Evolutionary conservation across 2,329 filamentous ascomycete genomes (phyloP), one percentile per base, ranked within the genome.

Genomic region (Diaporthe batatas): DNA sequence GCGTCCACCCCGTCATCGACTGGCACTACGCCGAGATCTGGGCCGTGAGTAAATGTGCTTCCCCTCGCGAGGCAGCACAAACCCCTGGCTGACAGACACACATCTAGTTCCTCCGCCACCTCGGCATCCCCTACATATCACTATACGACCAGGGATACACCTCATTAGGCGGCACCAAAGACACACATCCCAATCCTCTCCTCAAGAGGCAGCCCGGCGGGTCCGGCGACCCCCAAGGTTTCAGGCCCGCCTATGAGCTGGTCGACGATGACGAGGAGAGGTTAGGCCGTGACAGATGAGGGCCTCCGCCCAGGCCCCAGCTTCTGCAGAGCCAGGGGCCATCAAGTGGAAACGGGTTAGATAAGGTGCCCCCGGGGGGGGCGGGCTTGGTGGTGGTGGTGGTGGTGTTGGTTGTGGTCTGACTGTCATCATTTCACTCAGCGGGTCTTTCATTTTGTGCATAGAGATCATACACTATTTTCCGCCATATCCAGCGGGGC

Each of bases 1-100:
- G 96, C 73, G 88, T 98, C 74, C 95, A 99, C 82, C 96, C 96
- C 0, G 93, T 99, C 12, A 95, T 99, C 79, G 96, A 99, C 83
- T 99, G 96, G 96, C 94, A 96, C 81, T 98, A 98, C 82, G 90
- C 91, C 14, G 96, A 98, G 81, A 96, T 98, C 70, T 98, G 96
- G 96, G 90, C 91, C 23, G 95, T 97, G 79, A 86, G 94, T 87
- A 87, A 72, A n/a, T 44, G 21, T 32, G 49, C 44, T 49, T 49
- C 21, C 44, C 10, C 34, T 11, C 8, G 8, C 34, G 34, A 1
- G 34, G 3, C 7, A 10, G 4, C 34, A 36, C 21, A 42, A 39
- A 21, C 44, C 23, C 32, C 23, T 23, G 76, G 65, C 23, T 58
- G 55, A 71, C 75, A 42, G 21, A 71, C 75, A 42, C 18, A 39